Evolutionary conservation across 108 stramenopile species (phyloP).

Genomic region (Cylindrotheca closterium): DNA sequence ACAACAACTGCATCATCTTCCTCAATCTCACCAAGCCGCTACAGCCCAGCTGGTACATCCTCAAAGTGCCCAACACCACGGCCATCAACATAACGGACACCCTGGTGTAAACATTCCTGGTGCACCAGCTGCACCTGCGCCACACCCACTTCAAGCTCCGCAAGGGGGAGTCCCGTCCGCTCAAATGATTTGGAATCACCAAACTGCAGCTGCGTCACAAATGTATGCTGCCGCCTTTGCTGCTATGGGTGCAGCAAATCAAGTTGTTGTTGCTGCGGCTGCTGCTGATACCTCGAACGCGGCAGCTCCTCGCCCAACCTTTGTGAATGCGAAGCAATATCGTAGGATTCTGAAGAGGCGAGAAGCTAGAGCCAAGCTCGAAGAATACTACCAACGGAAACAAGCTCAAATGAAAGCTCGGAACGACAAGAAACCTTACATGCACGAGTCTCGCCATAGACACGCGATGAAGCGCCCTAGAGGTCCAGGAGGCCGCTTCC

Average conservation of each 20-base stretch:
- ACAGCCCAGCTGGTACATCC: constrained; percentile 2
- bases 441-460: constrained; percentile 80
- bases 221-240: constrained; percentile 32
- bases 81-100: no score
- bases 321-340: constrained; percentile 88
- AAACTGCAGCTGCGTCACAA: constrained; percentile 15
- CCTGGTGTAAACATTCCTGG: no score
- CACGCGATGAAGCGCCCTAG: constrained; percentile 84
- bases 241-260: constrained; percentile 9
- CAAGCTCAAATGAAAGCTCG: constrained; percentile 28
- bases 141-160: constrained; percentile 41
- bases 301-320: constrained; percentile 53
- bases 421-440: constrained; percentile 53
- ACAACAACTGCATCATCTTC: constrained; percentile 6
- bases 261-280: constrained; percentile 4
- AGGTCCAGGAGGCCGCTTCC: constrained; percentile 82
- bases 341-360: constrained; percentile 76
- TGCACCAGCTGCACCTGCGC: not conserved
- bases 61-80: constrained; percentile 9
- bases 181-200: constrained; percentile 3
- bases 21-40: not conserved
- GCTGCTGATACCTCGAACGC: constrained; percentile 8
- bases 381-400: constrained; percentile 47
- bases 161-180: constrained; percentile 19
- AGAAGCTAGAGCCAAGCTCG: constrained; percentile 74